Conservation (phyloP, 2,329 filamentous ascomycete genomes). For the Xylogone sp. region DNA sequence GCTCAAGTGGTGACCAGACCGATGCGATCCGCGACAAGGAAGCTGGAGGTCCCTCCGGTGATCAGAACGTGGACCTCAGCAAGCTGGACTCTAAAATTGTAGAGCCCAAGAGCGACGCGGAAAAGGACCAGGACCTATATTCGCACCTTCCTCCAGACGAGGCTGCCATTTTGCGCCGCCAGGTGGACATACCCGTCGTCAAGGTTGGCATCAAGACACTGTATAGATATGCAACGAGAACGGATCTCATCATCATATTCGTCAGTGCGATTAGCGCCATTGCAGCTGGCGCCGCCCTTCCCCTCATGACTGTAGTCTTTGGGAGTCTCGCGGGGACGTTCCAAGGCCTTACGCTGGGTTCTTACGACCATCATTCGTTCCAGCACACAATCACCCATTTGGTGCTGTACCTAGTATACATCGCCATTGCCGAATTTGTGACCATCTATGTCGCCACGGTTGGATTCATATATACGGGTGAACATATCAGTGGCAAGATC, state of each 20-base stretch:
- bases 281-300: conserved; percentile 55
- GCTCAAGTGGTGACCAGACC: conserved; percentile 17
- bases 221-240: conserved; percentile 51
- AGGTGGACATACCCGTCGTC: conserved; percentile 61
- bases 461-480: conserved; percentile 84
- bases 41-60: conserved; percentile 54
- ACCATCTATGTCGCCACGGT: conserved; percentile 77
- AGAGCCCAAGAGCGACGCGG: conserved; percentile 22
- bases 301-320: conserved; percentile 61
- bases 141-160: conserved; percentile 62
- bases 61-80: conserved; percentile 53
- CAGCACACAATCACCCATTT: conserved; percentile 54
- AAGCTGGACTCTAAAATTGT: conserved; percentile 28
- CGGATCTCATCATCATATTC: conserved; percentile 46
- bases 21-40: conserved; percentile 22
- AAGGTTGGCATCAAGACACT: conserved; percentile 60
- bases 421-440: conserved; percentile 76
- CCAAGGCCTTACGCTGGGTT: conserved; percentile 53
- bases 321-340: conserved; percentile 73
- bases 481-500: conserved; percentile 75
- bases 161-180: conserved; percentile 61
- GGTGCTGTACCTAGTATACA: conserved; percentile 81
- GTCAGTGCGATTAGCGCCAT: conserved; percentile 51
- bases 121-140: conserved; percentile 47
- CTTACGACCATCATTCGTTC: conserved; percentile 51